phyloP scores from a whole-genome alignment of 495 filamentous ascomycete species.

The Podospora conica region DNA sequence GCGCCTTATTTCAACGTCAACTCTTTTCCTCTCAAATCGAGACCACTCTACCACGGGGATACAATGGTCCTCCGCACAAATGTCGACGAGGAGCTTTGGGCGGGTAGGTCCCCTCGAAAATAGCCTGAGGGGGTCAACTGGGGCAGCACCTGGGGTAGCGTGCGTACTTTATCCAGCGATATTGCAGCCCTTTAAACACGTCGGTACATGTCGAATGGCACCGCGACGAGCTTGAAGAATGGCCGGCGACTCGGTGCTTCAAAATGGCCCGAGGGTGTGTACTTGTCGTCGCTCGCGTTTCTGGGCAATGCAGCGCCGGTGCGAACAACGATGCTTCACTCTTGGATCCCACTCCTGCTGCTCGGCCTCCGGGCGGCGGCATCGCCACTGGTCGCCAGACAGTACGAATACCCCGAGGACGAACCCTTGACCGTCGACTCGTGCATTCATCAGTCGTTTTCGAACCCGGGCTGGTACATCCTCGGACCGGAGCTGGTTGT shows the following conservation, averaged over 20 bases:
- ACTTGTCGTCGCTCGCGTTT: neutral
- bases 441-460: slow-evolving; percentile 21
- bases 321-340: neutral
- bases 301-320: neutral
- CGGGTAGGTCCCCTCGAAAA: neutral
- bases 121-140: neutral
- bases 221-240: neutral
- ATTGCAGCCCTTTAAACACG: neutral
- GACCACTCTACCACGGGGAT: neutral
- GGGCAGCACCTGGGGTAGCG: neutral
- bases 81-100: neutral
- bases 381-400: slow-evolving; percentile 11
- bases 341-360: neutral
- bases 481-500: slow-evolving; percentile 16
- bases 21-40: neutral
- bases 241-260: neutral
- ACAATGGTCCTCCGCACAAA: neutral
- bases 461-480: slow-evolving; percentile 16
- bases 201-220: neutral
- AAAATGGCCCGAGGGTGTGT: neutral
- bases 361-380: slow-evolving; percentile 12
- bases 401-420: slow-evolving; percentile 12
- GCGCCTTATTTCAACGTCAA: neutral
- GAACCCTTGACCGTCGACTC: slow-evolving; percentile 4
- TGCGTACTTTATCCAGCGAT: neutral